Evolutionary conservation across 2,329 filamentous ascomycete genomes (phyloP).

Genomic region (Trichoderma simmonsii): DNA sequence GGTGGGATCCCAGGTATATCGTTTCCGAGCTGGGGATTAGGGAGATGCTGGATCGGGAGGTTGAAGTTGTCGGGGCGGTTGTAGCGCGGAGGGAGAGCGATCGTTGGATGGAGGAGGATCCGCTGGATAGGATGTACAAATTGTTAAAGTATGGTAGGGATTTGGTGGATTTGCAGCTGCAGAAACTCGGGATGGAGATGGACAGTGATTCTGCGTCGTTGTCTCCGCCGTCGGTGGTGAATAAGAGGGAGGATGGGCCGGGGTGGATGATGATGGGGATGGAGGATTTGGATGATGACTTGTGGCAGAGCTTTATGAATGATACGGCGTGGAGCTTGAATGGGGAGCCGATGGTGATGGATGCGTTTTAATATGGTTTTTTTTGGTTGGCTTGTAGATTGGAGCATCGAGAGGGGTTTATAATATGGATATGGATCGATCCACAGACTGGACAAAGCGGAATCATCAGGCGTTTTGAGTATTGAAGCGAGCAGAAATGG

Average conservation of each 20-base stretch:
- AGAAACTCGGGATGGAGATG: constrained; percentile 24
- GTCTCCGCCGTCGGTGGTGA: neutral
- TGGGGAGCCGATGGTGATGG: constrained; percentile 28
- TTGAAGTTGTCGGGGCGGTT: constrained; percentile 30
- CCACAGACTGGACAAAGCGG: neutral
- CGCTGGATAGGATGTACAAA: constrained; percentile 32
- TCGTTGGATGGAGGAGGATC: constrained; percentile 29
- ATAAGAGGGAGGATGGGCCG: constrained; percentile 23
- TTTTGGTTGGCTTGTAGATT: neutral
- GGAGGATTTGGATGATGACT: constrained; percentile 26
- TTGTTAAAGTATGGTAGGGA: constrained; percentile 32
- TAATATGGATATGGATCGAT: neutral
- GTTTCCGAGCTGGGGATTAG: constrained; percentile 36
- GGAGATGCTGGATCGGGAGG: constrained; percentile 28
- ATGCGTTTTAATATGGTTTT: constrained; percentile 4
- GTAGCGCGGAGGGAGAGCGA: constrained; percentile 31
- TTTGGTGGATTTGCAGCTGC: constrained; percentile 28
- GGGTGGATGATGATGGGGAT: constrained; percentile 24
- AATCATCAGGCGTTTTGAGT: neutral
- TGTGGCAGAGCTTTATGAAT: constrained; percentile 28
- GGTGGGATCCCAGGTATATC: constrained; percentile 43
- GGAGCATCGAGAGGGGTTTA: neutral
- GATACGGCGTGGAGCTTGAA: constrained; percentile 30
- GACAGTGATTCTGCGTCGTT: neutral
- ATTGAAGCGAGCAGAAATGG: neutral